Conservation (phyloP, 1,284 basidiomycete species). For the Fistulina hepatica region DNA sequence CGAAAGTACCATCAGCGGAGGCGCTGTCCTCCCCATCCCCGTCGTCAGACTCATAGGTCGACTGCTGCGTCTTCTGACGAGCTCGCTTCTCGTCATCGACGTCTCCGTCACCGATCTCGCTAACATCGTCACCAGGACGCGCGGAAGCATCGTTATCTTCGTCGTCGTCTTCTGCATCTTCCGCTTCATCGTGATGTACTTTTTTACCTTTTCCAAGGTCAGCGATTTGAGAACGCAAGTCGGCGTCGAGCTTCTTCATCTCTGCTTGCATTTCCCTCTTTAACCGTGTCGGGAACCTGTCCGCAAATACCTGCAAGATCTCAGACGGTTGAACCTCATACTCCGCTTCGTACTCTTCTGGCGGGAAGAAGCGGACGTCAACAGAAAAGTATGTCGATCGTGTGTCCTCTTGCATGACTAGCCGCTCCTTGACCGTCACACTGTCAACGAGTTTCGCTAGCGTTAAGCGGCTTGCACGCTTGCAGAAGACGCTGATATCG, state of each 20-base stretch:
- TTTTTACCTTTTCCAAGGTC: slow-evolving; percentile 77
- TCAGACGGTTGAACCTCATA: slow-evolving; percentile 72
- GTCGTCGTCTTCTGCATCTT: slow-evolving; percentile 34
- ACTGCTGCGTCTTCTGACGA: slow-evolving; percentile 54
- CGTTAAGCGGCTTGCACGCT: slow-evolving; percentile 77
- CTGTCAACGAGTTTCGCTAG: slow-evolving; percentile 86
- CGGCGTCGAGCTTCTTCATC: slow-evolving; percentile 78
- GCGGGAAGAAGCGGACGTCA: slow-evolving; percentile 79
- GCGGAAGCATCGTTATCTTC: slow-evolving; percentile 37
- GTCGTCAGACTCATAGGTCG: slow-evolving; percentile 64
- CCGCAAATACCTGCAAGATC: slow-evolving; percentile 65
- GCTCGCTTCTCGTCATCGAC: slow-evolving; percentile 65
- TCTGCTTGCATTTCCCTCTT: slow-evolving; percentile 83
- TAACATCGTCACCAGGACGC: slow-evolving; percentile 36
- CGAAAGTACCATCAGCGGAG: slow-evolving; percentile 24
- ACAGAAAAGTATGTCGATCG: slow-evolving; percentile 81
- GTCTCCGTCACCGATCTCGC: slow-evolving; percentile 72
- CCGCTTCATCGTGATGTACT: slow-evolving; percentile 27
- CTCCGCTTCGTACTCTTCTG: slow-evolving; percentile 76
- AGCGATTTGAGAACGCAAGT: slow-evolving; percentile 71
- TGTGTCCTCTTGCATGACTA: slow-evolving; percentile 56
- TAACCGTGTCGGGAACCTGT: slow-evolving; percentile 74
- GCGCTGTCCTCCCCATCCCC: slow-evolving; percentile 37
- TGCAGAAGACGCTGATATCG: slow-evolving; percentile 77
- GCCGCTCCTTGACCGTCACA: slow-evolving; percentile 74